Evolutionary conservation across 1,284 basidiomycete species (phyloP), one percentile per base, ranked within the genome.

Genomic region (Takashimella koratensis): DNA sequence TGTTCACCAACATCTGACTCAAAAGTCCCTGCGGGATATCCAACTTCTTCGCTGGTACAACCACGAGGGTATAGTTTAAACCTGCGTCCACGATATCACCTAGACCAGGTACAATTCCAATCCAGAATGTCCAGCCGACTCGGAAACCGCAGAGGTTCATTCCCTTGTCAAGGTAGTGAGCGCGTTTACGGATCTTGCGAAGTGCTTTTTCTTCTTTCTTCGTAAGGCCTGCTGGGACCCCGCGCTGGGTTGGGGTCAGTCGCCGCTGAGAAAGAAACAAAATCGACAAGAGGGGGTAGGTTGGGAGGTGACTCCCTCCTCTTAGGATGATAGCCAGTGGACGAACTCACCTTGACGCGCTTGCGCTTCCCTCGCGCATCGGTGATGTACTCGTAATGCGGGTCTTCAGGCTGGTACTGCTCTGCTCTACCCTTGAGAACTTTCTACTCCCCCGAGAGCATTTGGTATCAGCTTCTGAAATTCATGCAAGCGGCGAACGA

Each of bases 81-180:
- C 62, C 45, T 0, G 68, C 70, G 53, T 76, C 68, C 25, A 68
- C 65, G 27, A 71, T 58, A 52, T 77, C 76, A 46, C 75, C 74
- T 4, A 66, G 60, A 21, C 65, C 67, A 8, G 74, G 71, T n/a
- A 75, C 66, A 57, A 75, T 68, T 48, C 81, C 81, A 49, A 92
- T 86, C 73, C 88, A 88, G 22, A 88, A 84, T 1, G 79, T 79
- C 86, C 86, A 95, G 4, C 94, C 93, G 58, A 96, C 92, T 8
- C 84, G 83, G 56, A 96, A 75, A 2, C 93, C 91, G 63, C 86
- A 90, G 10, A 97, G 51, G 45, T 73, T 79, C 78, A 97, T 89
- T 5, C 90, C 87, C 75, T 92, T 94, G 79, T 98, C 94, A 52
- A 98, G 86, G 68, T 87, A 84, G 70, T 93, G 91, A 0, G 94